Base-by-base conservation (phyloP, 129 eudicot genomes). In the Saussurea involucrata region DNA sequence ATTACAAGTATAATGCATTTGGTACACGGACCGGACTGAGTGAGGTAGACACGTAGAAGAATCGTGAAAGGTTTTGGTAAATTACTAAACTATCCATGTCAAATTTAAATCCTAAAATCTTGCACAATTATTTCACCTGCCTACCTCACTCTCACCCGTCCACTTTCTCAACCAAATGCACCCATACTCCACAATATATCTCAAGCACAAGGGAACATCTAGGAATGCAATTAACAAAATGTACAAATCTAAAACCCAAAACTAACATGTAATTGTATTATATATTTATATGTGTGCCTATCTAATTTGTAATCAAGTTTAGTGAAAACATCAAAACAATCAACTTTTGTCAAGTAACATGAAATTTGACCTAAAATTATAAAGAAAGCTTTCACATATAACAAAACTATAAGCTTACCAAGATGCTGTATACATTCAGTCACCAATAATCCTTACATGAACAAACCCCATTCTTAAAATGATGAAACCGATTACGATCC, bases 361-460 rank as follows among this genome's bases (percentile, higher is more conserved):
- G 12, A 36, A 8, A 36, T 36, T 36, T 36, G 44, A 36, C 31
- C 2, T 3, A 28, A 8, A 11, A 40, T 40, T 40, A 40, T 10
- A 40, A 40, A 4, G 17, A 40, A 40, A 4, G 17, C n/a, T 11
- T 40, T 40, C 12, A 40, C 4, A 40, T 40, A 40, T 40, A 40
- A 40, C 49, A 40, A 40, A 40, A 40, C 49, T 40, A 4, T 10
- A 40, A 3, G 2, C 49, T 40, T 40, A 40, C 49, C 49, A 40
- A 40, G 49, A 65, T 73, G 22, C 13, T 75, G 17, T 61, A 49
- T 64, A 67, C 74, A 77, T 44, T 44, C 67, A 70, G 63, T 85
- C 82, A 88, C 88, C 92, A 87, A 58, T 82, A 87, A 77, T 85
- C 92, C 61, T 78, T 76, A 33, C 89, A 85, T 29, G 92, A 82